These are phyloP conservation scores for Phanerodontia chrysosporium DNA, from an alignment of 768 basidiomycete genomes.

Conservation along the genomic window DNA sequence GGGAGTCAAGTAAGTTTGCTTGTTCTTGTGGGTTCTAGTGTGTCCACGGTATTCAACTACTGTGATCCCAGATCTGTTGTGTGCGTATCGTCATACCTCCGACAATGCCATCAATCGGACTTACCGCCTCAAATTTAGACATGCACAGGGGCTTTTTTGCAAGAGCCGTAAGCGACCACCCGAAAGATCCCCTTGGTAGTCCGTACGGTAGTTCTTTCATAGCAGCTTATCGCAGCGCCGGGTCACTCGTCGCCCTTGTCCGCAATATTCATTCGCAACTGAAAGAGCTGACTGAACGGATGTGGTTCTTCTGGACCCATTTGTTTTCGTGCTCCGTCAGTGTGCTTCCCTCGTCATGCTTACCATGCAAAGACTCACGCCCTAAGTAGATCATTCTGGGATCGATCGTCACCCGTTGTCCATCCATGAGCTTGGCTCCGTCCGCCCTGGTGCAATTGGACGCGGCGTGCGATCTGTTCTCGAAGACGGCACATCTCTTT, in stretches of 20 bases:
- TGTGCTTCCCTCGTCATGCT: conserved; percentile 39
- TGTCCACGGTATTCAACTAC: neutral
- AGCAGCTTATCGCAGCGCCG: conserved; percentile 64
- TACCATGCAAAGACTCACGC: conserved; percentile 31
- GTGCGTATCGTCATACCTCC: conserved; percentile 2
- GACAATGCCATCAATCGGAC: conserved; percentile 6
- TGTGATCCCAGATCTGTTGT: conserved; percentile 47
- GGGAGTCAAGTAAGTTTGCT: conserved; percentile 52
- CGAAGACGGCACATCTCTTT: conserved; percentile 47
- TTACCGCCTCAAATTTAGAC: conserved; percentile 22
- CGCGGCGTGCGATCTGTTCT: conserved; percentile 56
- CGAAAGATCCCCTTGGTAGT: conserved; percentile 63
- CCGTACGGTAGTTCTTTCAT: conserved; percentile 66
- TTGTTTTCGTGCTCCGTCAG: conserved; percentile 66
- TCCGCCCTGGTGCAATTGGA: conserved; percentile 65
- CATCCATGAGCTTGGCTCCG: conserved; percentile 62
- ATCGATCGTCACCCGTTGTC: conserved; percentile 59
- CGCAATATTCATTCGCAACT: conserved; percentile 65
- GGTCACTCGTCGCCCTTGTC: conserved; percentile 64
- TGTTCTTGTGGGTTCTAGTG: conserved; percentile 3
- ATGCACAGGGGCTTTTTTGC: conserved; percentile 78
- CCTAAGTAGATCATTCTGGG: conserved; percentile 58
- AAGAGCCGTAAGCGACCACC: conserved; percentile 60
- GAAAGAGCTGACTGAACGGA: conserved; percentile 59
- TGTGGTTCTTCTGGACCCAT: conserved; percentile 73